These are phyloP conservation scores for Trametes sanguinea DNA, from an alignment of 768 basidiomycete species.

Conservation along the genomic window DNA sequence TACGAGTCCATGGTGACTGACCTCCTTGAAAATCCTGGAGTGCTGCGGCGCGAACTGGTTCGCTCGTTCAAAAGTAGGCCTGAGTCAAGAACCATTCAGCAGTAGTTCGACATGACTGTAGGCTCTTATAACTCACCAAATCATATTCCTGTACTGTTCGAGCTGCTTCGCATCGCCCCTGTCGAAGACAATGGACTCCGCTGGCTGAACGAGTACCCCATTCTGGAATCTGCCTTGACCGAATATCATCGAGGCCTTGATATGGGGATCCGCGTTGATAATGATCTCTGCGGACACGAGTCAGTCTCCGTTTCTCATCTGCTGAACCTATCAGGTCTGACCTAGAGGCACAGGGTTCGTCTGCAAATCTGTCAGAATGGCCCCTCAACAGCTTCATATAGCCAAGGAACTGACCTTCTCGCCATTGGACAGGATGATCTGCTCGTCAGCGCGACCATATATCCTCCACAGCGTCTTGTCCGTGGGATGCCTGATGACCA, in stretches of 20 bases:
- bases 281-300: slow-evolving; percentile 32
- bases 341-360: slow-evolving; percentile 43
- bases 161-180: not conserved
- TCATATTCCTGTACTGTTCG: not conserved
- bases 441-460: slow-evolving; percentile 46
- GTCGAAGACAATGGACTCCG: slow-evolving; percentile 4
- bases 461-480: slow-evolving; percentile 40
- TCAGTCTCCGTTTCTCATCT: not conserved
- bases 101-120: not conserved
- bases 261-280: slow-evolving; percentile 29
- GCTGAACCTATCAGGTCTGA: slow-evolving; percentile 3
- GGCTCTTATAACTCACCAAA: not conserved
- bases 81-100: not conserved
- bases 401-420: slow-evolving; percentile 35
- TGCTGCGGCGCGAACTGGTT: slow-evolving; percentile 46
- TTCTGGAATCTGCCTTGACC: slow-evolving; percentile 16
- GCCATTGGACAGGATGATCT: slow-evolving; percentile 45
- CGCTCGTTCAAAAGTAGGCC: slow-evolving; percentile 37
- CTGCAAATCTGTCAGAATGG: slow-evolving; percentile 20
- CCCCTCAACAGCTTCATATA: not conserved
- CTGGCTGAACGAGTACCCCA: slow-evolving; percentile 9
- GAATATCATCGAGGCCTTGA: slow-evolving; percentile 21
- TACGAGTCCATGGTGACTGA: slow-evolving; percentile 8
- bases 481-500: slow-evolving; percentile 44
- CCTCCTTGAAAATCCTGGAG: slow-evolving; percentile 50